Evolutionary conservation across 208 protist genomes (phyloP).

Genomic region (Trichomonas gallinae): DNA sequence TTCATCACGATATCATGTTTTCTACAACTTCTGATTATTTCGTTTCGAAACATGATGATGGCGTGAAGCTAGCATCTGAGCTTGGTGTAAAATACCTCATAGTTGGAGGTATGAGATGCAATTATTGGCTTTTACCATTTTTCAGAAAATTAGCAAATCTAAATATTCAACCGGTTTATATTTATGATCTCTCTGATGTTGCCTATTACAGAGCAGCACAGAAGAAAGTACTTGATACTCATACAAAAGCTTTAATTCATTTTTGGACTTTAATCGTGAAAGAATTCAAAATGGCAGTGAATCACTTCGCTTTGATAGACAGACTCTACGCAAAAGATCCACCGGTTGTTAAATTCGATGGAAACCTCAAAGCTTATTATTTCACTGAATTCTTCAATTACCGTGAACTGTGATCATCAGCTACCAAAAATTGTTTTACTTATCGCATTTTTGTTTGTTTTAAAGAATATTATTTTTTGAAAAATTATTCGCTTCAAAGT

Average conservation of each 20-base stretch:
- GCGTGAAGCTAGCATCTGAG: neutral
- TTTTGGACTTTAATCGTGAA: neutral
- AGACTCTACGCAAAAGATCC: neutral
- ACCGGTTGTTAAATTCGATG: neutral
- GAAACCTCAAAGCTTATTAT: neutral
- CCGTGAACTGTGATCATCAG: too few species aligned
- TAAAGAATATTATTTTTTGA: neutral
- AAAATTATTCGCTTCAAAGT: neutral
- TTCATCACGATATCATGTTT: constrained; percentile 18
- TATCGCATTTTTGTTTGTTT: neutral
- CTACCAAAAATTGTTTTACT: neutral
- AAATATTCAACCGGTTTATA: neutral
- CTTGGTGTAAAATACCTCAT: neutral
- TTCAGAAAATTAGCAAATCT: neutral
- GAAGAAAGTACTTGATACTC: neutral
- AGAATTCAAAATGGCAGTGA: neutral
- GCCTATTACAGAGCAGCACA: neutral
- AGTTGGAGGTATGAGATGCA: neutral
- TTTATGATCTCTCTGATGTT: constrained; percentile 19
- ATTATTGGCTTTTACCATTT: neutral
- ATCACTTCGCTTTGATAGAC: neutral
- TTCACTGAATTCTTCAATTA: neutral
- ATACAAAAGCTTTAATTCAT: neutral
- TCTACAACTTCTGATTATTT: neutral
- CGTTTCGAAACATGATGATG: neutral